A percentile compares a stretch with the other conserved stretches of the same genome.
Evolutionary conservation across 495 filamentous ascomycete species (phyloP).

Genomic region (Podospora sp.): DNA sequence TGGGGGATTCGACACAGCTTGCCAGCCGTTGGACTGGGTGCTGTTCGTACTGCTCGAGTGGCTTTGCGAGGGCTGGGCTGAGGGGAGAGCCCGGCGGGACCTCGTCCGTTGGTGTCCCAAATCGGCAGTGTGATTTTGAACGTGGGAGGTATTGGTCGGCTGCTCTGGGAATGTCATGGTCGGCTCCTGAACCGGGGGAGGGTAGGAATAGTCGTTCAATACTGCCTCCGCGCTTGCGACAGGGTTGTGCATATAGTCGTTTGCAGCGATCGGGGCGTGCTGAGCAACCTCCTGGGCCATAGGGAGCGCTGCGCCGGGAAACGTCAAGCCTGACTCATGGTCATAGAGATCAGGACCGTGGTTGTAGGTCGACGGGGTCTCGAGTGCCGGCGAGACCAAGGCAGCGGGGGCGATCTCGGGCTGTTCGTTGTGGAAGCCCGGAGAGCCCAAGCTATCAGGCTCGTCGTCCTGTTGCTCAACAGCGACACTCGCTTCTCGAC

Average conservation of each 20-base stretch:
- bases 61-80: conserved; percentile 7
- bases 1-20: conserved; percentile 18
- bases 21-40: conserved; percentile 20
- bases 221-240: not conserved
- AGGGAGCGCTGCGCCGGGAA: conserved; percentile 15
- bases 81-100: conserved; percentile 19
- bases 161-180: conserved; percentile 15
- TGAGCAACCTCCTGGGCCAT: not conserved
- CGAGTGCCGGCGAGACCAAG: conserved; percentile 17
- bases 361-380: conserved; percentile 19
- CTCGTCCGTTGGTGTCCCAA: conserved; percentile 1
- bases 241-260: not conserved
- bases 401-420: conserved; percentile 16
- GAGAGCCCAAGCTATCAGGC: conserved; percentile 34
- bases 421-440: conserved; percentile 28
- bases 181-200: conserved; percentile 9
- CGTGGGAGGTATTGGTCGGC: not conserved
- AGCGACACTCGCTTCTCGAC: conserved; percentile 16
- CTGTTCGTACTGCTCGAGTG: not conserved
- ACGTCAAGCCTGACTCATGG: conserved; percentile 26
- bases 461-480: conserved; percentile 27
- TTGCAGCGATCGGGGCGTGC: not conserved
- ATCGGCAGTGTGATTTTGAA: conserved; percentile 9
- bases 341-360: conserved; percentile 18
- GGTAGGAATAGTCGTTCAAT: conserved; percentile 9